Conservation (phyloP, 495 filamentous ascomycete genomes). For the Staphylotrichum longicolle region DNA sequence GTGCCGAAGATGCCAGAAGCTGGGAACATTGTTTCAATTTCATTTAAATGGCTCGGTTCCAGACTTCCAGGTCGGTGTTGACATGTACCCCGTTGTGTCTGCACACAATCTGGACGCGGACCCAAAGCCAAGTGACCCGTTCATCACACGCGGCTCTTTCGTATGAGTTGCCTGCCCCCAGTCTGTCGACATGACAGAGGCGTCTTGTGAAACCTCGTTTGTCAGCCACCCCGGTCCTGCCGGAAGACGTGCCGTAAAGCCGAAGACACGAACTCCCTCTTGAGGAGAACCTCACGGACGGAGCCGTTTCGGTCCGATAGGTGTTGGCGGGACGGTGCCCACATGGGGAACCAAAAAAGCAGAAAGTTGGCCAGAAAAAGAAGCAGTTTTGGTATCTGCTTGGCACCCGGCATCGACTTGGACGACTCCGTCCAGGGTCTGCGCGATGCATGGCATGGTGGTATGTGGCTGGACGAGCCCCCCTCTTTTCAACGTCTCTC, state of each 20-base stretch:
- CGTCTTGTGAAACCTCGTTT: constrained; percentile 1
- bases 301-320: constrained; percentile 19
- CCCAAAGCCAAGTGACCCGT: no score
- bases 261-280: constrained; percentile 7
- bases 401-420: constrained; percentile 13
- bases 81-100: no score
- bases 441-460: no score
- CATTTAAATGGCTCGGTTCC: no score
- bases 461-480: not conserved
- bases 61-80: no score
- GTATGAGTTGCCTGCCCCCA: not conserved
- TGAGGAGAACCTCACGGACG: not conserved
- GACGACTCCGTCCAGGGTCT: not conserved
- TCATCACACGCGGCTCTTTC: no score
- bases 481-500: not conserved
- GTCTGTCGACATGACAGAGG: not conserved
- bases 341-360: not conserved
- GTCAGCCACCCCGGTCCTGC: not conserved
- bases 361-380: not conserved
- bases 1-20: no score
- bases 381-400: not conserved
- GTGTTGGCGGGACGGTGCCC: constrained; percentile 1
- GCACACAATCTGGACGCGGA: no score
- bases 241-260: constrained; percentile 10
- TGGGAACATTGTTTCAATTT: no score